Percentiles rank a stretch among this genome's conserved stretches.
phyloP scores from a whole-genome alignment of 108 stramenopile genomes.

The Parietichytrium sp. region DNA sequence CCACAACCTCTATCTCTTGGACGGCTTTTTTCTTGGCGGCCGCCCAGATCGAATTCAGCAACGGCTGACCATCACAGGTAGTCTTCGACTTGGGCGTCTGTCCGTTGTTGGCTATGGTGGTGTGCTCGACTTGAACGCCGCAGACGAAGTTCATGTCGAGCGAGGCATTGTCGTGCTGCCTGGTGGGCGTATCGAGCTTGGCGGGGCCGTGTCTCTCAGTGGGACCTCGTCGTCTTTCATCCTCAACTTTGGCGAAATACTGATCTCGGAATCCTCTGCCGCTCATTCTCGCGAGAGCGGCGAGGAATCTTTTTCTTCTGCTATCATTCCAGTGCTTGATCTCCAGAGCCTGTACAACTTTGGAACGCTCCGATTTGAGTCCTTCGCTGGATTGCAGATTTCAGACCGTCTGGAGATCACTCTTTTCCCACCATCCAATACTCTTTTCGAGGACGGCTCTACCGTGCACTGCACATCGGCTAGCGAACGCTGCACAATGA shows the following conservation, averaged over 20 bases:
- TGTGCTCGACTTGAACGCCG: not conserved
- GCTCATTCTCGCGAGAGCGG: too few species aligned
- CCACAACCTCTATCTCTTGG: not conserved
- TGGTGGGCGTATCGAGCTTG: not conserved
- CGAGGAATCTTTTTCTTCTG: too few species aligned
- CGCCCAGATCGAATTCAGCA: not conserved
- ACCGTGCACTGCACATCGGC: not conserved
- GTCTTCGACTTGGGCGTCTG: constrained; percentile 14
- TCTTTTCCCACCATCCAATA: not conserved
- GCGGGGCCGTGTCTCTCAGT: not conserved
- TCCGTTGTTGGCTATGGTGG: not conserved
- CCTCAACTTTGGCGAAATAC: not conserved
- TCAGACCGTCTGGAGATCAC: not conserved
- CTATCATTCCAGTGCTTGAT: constrained; percentile 1
- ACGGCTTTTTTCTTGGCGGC: not conserved
- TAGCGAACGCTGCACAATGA: not conserved
- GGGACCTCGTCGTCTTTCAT: not conserved
- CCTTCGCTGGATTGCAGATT: not conserved
- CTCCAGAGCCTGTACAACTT: not conserved
- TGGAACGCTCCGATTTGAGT: not conserved
- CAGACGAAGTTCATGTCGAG: not conserved
- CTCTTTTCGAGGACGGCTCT: not conserved
- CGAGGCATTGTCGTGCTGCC: constrained; percentile 22
- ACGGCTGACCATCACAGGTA: not conserved
- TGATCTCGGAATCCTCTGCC: not conserved